A percentile compares a stretch with the other conserved stretches of the same genome.
Conservation (phyloP, 2,329 filamentous ascomycete species). For the Beauveria asiatica region DNA sequence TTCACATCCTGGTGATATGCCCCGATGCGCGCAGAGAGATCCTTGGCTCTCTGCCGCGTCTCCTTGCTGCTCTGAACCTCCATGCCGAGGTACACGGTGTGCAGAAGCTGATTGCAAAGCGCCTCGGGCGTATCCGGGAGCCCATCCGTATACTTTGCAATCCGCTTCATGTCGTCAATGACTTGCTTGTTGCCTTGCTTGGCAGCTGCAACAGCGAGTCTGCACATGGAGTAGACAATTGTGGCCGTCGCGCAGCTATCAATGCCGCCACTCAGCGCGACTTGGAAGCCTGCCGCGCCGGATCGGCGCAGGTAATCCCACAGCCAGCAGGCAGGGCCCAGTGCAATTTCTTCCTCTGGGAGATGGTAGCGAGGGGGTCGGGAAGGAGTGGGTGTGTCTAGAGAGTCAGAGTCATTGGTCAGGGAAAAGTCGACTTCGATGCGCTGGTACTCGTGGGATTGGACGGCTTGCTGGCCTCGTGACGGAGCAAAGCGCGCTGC, state of each 20-base stretch:
- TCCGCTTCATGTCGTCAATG: constrained; percentile 19
- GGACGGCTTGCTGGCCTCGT: constrained; percentile 49
- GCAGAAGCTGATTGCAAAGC: constrained; percentile 34
- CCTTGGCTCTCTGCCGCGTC: constrained; percentile 57
- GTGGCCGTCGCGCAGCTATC: constrained; percentile 46
- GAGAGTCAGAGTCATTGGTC: constrained; percentile 30
- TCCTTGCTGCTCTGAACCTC: constrained; percentile 56
- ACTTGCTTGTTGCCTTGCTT: constrained; percentile 23
- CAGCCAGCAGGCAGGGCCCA: constrained; percentile 52
- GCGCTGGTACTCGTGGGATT: constrained; percentile 16
- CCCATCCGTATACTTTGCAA: constrained; percentile 22
- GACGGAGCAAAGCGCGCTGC: constrained; percentile 47
- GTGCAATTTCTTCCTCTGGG: constrained; percentile 59
- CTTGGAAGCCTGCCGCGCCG: constrained; percentile 42
- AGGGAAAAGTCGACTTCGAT: constrained; percentile 14
- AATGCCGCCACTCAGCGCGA: constrained; percentile 47
- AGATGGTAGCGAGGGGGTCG: constrained; percentile 45
- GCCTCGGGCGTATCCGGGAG: constrained; percentile 50
- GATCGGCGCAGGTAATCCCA: constrained; percentile 54
- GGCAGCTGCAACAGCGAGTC: constrained; percentile 45
- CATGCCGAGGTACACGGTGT: constrained; percentile 55
- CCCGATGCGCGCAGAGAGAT: constrained; percentile 54
- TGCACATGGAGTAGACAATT: constrained; percentile 41
- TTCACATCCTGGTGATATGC: constrained; percentile 65
- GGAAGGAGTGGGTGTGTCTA: constrained; percentile 30